Evolutionary conservation across 2,329 filamentous ascomycete genomes (phyloP), one percentile per base, ranked within the genome.

Genomic region (Colletotrichum kahawae): DNA sequence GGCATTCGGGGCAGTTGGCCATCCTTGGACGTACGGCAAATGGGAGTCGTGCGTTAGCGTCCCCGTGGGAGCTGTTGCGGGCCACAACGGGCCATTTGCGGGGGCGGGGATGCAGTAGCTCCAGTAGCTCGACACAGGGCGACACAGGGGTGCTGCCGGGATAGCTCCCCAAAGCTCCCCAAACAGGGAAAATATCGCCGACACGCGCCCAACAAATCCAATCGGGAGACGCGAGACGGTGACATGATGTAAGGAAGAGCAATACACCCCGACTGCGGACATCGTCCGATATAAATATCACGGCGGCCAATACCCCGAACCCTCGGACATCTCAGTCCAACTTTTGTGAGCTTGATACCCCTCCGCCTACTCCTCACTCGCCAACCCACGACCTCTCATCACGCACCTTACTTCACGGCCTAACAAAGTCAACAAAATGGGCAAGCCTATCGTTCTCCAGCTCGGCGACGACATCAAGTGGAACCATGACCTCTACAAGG

Each of bases 401-500:
- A 29, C n/a, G 14, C 36, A 18, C 18, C 6, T n/a, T 29, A n/a
- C 14, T 14, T 33, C 7, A 18, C 24, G 31, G 8, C 16, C 4
- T 18, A 34, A 4, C n/a, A 43, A 18, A 24, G 13, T 33, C 31
- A 33, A 6, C 63, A 72, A 34, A 24, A 75, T 75, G 72, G 72
- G 63, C 69, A 75, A 72, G 63, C 72, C 72, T 57, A 72, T 75
- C 29, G 72, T 75, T 33, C 63, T 75, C 24, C 72, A 75, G 69
- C 72, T 75, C 69, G 72, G 72, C 57, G 72, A 75, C 69, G 72
- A 75, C 57, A 68, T 75, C 72, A 72, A 72, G 8, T 75, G 72
- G 72, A 75, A 75, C 57, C 72, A 72, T 68, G 72, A 75, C 21
- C 72, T 75, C 57, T 64, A 75, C 72, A 72, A 75, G 57, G 72